A percentile compares a stretch with the other conserved stretches of the same genome.
These are phyloP conservation scores for Claviceps pusilla DNA, from an alignment of 2,329 filamentous ascomycete species.

Conservation along the genomic window DNA sequence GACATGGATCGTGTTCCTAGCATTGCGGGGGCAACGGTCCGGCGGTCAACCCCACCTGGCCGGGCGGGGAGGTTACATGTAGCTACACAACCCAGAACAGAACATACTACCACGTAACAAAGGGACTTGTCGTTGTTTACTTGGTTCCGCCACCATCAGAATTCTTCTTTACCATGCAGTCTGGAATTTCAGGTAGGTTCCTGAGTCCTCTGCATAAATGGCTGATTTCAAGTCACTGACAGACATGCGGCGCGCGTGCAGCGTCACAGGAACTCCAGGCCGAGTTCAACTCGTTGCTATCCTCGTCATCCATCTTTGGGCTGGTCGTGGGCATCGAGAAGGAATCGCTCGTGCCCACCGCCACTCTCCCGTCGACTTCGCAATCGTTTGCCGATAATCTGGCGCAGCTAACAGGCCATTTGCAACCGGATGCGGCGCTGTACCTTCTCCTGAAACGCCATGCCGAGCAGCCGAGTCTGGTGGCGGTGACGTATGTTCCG, in stretches of 20 bases:
- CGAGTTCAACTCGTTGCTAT: constrained; percentile 56
- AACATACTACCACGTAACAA: not conserved
- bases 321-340: constrained; percentile 55
- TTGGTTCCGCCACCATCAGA: not conserved
- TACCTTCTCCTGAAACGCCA: constrained; percentile 64
- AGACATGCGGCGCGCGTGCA: constrained; percentile 16
- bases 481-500: constrained; percentile 65
- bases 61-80: too few relatives aligned
- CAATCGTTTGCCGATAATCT: constrained; percentile 51
- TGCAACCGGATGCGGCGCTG: constrained; percentile 51
- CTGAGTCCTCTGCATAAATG: not conserved
- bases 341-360: constrained; percentile 51
- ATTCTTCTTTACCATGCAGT: constrained; percentile 45
- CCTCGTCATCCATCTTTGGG: constrained; percentile 46
- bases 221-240: not conserved
- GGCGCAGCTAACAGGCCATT: constrained; percentile 41
- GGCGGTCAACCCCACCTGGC: not conserved
- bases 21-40: not conserved
- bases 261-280: constrained; percentile 64
- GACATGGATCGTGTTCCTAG: not conserved
- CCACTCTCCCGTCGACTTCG: constrained; percentile 36
- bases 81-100: too few relatives aligned
- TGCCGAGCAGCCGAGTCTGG: constrained; percentile 39
- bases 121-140: not conserved
- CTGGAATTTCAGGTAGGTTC: constrained; percentile 54